Percentiles rank a stretch among this genome's conserved stretches.
These are phyloP conservation scores for Lentinula novae-zelandiae DNA, from an alignment of 1,284 basidiomycete genomes.

Conservation along the genomic window DNA sequence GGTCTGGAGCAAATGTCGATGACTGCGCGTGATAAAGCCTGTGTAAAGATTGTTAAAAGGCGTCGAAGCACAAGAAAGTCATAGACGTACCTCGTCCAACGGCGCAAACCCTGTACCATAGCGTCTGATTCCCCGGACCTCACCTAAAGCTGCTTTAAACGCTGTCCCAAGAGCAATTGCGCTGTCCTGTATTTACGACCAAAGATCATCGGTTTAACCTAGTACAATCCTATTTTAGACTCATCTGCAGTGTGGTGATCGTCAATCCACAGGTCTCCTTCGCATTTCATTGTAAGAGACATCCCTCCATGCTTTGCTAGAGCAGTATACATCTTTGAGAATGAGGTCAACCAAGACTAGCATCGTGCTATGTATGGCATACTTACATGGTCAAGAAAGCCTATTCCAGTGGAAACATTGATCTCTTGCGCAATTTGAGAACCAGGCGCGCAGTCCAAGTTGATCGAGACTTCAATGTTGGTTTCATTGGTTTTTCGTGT, in stretches of 20 bases:
- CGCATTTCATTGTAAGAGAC: conserved; percentile 86
- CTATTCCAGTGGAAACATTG: conserved; percentile 90
- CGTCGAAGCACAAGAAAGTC: conserved; percentile 1
- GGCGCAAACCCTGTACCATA: conserved; percentile 98
- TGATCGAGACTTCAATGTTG: conserved; percentile 77
- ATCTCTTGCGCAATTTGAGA: conserved; percentile 69
- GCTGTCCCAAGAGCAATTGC: conserved; percentile 91
- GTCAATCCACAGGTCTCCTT: conserved; percentile 97
- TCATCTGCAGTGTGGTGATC: conserved; percentile 99
- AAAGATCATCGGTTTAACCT: conserved; percentile 19
- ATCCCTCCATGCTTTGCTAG: conserved; percentile 93
- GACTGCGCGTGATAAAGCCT: conserved; percentile 93
- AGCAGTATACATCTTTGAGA: conserved; percentile 85
- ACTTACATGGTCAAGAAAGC: conserved; percentile 94
- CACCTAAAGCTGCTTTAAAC: conserved; percentile 94
- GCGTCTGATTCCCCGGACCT: conserved; percentile 90
- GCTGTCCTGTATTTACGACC: conserved; percentile 69
- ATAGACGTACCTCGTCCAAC: conserved; percentile 79
- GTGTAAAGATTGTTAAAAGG: conserved; percentile 3
- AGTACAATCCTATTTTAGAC: conserved; percentile 26
- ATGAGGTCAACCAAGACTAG: conserved; percentile 5
- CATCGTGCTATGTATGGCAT: not conserved
- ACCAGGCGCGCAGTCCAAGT: conserved; percentile 80
- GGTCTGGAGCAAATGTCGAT: conserved; percentile 98
- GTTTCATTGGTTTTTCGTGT: conserved; percentile 93